Conservation (phyloP, 139 green algal species). For the Prasinococcaceae sp. region DNA sequence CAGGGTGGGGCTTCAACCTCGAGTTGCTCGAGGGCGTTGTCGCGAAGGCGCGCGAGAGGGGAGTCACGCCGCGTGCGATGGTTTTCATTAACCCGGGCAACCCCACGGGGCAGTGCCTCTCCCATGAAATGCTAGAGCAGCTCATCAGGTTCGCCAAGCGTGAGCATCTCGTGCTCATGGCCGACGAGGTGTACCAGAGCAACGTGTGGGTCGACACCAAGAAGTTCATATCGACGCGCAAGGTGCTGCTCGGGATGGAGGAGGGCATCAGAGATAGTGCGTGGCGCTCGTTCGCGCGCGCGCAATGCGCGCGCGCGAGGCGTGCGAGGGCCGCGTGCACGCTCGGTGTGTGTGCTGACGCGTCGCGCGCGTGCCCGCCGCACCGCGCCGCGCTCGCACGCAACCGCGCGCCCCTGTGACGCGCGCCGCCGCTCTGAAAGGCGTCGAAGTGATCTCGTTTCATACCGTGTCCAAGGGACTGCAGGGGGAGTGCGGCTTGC, state of each 20-base stretch:
- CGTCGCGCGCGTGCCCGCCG: too few species aligned
- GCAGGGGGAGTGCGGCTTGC: constrained; percentile 62
- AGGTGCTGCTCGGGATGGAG: too few species aligned
- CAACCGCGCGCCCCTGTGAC: too few species aligned
- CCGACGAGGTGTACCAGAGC: constrained; percentile 88
- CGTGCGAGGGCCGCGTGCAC: too few species aligned
- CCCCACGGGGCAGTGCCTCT: constrained; percentile 62
- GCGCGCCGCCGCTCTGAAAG: too few species aligned
- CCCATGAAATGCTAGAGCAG: constrained; percentile 6
- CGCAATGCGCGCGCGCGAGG: too few species aligned
- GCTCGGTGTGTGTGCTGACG: too few species aligned
- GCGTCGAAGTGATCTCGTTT: constrained; percentile 62
- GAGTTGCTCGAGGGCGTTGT: constrained; percentile 36
- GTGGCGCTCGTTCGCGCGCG: too few species aligned
- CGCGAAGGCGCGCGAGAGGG: constrained; percentile 26
- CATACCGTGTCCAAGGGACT: constrained; percentile 73
- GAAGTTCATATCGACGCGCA: too few species aligned
- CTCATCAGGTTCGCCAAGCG: constrained; percentile 55
- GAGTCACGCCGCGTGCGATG: constrained; percentile 52
- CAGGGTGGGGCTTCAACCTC: constrained; percentile 55
- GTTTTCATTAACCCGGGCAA: constrained; percentile 94
- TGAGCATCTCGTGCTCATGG: constrained; percentile 70
- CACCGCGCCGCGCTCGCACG: too few species aligned
- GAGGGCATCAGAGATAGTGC: too few species aligned
- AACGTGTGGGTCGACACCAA: too few species aligned